Conservation (phyloP, 1,284 basidiomycete genomes). For the Mycena sp. region DNA sequence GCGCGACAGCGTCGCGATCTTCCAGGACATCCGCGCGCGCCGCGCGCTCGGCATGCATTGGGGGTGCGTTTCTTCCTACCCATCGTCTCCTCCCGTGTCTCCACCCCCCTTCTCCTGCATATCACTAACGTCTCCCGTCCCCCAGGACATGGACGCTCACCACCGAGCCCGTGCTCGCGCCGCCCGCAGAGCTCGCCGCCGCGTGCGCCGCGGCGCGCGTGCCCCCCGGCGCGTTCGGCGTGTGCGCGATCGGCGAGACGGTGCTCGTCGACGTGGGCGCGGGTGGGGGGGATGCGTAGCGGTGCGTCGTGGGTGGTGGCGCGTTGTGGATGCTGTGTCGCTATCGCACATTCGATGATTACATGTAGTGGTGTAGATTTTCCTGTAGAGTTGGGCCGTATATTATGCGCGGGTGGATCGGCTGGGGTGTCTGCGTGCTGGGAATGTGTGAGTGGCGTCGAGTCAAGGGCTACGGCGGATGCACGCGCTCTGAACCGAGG, state of each 20-base stretch:
- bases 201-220: slow-evolving; percentile 30
- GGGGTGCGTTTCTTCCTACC: slow-evolving; percentile 57
- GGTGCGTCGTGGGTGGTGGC: too few species aligned
- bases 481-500: too few species aligned
- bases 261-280: slow-evolving; percentile 9
- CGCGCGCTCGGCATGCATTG: slow-evolving; percentile 77
- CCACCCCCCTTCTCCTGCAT: background rate
- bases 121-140: background rate
- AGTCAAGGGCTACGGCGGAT: too few species aligned
- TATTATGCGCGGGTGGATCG: too few species aligned
- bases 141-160: slow-evolving; percentile 31
- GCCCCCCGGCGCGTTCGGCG: slow-evolving; percentile 25
- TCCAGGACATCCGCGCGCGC: slow-evolving; percentile 66
- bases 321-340: too few species aligned
- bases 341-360: too few species aligned
- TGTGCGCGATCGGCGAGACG: slow-evolving; percentile 34
- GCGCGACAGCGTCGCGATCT: slow-evolving; percentile 70
- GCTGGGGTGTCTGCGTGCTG: too few species aligned
- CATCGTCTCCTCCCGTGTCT: background rate
- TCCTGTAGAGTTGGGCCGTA: too few species aligned
- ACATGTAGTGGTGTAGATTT: too few species aligned
- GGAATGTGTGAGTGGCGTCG: too few species aligned
- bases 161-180: slow-evolving; percentile 26
- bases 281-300: background rate
- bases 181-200: slow-evolving; percentile 25